phyloP scores from a whole-genome alignment of 192 early-diverging fungal genomes.

The Geranomyces variabilis region DNA sequence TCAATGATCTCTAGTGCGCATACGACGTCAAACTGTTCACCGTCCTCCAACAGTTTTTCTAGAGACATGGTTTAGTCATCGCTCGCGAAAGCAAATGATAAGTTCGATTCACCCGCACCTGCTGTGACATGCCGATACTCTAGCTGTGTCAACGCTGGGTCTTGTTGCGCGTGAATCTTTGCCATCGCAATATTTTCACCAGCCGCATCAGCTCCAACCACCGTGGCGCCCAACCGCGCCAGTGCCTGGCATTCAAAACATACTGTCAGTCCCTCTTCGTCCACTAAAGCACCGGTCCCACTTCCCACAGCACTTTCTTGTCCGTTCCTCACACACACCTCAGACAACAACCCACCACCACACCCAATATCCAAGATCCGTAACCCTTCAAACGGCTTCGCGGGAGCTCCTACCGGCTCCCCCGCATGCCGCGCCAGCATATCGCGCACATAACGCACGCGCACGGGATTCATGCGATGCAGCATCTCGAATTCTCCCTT shows the following conservation, averaged over 20 bases:
- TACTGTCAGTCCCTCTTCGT: neutral
- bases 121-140: conserved; percentile 72
- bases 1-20: conserved; percentile 91
- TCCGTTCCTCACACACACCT: no score
- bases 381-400: conserved; percentile 53
- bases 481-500: conserved; percentile 83
- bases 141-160: conserved; percentile 63
- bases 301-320: no score
- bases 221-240: conserved; percentile 72
- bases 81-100: neutral
- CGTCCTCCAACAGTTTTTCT: conserved; percentile 65
- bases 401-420: neutral
- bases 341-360: conserved; percentile 88
- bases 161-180: conserved; percentile 65
- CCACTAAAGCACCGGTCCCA: no score
- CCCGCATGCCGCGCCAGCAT: conserved; percentile 13
- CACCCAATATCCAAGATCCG: conserved; percentile 88
- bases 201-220: conserved; percentile 85
- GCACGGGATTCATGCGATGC: conserved; percentile 60
- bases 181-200: conserved; percentile 85
- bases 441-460: conserved; percentile 75
- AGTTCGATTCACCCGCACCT: no score
- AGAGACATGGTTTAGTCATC: conserved; percentile 15
- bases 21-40: conserved; percentile 75
- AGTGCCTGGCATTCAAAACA: conserved; percentile 55